phyloP scores from a whole-genome alignment of 306 rosid species.

The Sesbania bispinosa region DNA sequence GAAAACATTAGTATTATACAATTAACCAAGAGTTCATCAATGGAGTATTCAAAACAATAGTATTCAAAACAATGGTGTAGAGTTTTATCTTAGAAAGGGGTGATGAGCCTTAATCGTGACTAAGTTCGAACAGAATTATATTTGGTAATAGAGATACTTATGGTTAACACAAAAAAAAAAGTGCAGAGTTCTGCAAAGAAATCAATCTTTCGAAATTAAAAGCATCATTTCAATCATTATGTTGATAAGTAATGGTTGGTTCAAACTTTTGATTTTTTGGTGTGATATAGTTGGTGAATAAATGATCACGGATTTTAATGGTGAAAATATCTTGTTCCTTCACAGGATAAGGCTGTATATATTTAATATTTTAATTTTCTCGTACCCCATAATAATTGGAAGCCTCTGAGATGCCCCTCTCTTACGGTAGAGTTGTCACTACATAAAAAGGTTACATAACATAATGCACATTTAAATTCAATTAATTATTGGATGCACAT shows the following conservation, averaged over 20 bases:
- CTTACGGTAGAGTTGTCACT: not conserved
- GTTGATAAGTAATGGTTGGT: not conserved
- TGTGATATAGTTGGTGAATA: constrained; percentile 15
- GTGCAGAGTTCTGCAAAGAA: not conserved
- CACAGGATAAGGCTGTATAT: constrained; percentile 5
- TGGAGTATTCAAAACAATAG: not conserved
- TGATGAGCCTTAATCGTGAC: too few species aligned
- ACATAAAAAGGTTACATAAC: not conserved
- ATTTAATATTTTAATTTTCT: not conserved
- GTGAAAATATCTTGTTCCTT: not conserved
- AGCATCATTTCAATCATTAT: not conserved
- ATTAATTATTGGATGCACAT: not conserved
- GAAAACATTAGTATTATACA: too few species aligned
- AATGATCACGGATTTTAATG: not conserved
- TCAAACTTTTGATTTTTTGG: not conserved
- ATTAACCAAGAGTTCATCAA: not conserved
- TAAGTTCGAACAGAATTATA: too few species aligned
- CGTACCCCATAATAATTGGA: not conserved
- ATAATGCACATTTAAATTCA: constrained; percentile 3
- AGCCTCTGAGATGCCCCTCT: not conserved
- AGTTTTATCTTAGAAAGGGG: too few species aligned
- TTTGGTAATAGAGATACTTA: too few species aligned
- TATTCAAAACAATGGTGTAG: too few species aligned
- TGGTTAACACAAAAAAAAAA: too few species aligned
- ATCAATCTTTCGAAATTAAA: not conserved